Evolutionary conservation across 139 green algal genomes (phyloP).

Genomic region (Marvania coccoides): DNA sequence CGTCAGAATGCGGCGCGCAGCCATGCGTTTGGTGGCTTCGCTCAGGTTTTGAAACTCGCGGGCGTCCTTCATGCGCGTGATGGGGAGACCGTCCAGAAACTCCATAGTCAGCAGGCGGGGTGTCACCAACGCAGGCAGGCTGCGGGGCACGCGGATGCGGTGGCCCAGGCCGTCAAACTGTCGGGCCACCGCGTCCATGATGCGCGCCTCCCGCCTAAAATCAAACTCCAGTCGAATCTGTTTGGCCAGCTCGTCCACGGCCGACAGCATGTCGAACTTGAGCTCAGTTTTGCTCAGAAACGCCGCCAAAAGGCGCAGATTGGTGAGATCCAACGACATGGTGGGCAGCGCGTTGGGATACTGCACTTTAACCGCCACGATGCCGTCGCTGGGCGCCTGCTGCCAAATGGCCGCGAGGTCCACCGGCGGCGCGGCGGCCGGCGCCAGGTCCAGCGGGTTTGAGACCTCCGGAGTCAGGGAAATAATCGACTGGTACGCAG

Average conservation of each 20-base stretch:
- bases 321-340: slow-evolving; percentile 78
- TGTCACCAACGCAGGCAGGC: slow-evolving; percentile 67
- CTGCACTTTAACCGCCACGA: slow-evolving; percentile 88
- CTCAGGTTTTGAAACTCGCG: slow-evolving; percentile 21
- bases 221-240: slow-evolving; percentile 84
- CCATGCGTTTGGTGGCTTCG: slow-evolving; percentile 14
- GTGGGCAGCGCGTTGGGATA: slow-evolving; percentile 67
- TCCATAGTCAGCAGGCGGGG: slow-evolving; percentile 80
- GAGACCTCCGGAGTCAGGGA: too few species aligned
- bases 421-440: neutral
- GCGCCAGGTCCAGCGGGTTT: neutral
- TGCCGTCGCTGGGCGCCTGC: slow-evolving; percentile 39
- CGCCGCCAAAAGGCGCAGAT: slow-evolving; percentile 56
- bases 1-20: slow-evolving; percentile 35
- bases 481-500: too few species aligned
- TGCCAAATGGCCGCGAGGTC: slow-evolving; percentile 11
- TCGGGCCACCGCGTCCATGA: slow-evolving; percentile 77
- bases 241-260: slow-evolving; percentile 79
- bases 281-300: slow-evolving; percentile 84
- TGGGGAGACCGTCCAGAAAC: slow-evolving; percentile 76
- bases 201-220: slow-evolving; percentile 74
- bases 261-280: slow-evolving; percentile 83
- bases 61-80: slow-evolving; percentile 35
- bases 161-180: slow-evolving; percentile 50
- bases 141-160: slow-evolving; percentile 60